Evolutionary conservation across 2,329 filamentous ascomycete species (phyloP).

Genomic region (Drechslera avenae): DNA sequence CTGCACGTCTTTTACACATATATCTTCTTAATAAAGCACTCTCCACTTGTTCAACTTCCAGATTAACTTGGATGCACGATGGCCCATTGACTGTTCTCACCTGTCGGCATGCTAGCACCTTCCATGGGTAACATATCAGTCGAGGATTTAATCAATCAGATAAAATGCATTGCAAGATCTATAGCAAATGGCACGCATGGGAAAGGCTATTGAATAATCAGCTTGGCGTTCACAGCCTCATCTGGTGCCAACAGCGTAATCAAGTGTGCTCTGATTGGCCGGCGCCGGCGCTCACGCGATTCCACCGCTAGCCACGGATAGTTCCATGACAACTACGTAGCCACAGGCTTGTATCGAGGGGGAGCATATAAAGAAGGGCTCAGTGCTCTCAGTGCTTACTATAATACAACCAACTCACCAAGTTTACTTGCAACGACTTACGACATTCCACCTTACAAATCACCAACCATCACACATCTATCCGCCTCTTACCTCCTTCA

Average conservation of each 20-base stretch:
- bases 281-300: slow-evolving; percentile 27
- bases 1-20: slow-evolving; percentile 8
- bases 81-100: too few species aligned
- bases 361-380: slow-evolving; percentile 28
- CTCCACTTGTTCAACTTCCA: slow-evolving; percentile 8
- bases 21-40: slow-evolving; percentile 14
- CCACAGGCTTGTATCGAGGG: slow-evolving; percentile 8
- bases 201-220: slow-evolving; percentile 28
- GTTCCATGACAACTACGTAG: slow-evolving; percentile 22
- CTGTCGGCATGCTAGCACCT: too few species aligned
- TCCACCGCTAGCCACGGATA: slow-evolving; percentile 17
- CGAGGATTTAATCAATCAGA: slow-evolving; percentile 14
- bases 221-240: slow-evolving; percentile 30
- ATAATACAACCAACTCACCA: slow-evolving; percentile 9
- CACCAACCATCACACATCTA: slow-evolving; percentile 13
- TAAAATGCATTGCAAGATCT: slow-evolving; percentile 4
- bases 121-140: background rate
- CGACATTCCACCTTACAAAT: background rate
- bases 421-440: slow-evolving; percentile 8
- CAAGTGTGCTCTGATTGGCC: slow-evolving; percentile 39
- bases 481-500: background rate
- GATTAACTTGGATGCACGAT: too few species aligned
- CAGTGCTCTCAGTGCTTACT: slow-evolving; percentile 10
- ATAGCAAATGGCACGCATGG: slow-evolving; percentile 27
- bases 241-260: slow-evolving; percentile 30